Conservation (phyloP, 2,329 filamentous ascomycete species). For the Aspergillus udagawae region DNA sequence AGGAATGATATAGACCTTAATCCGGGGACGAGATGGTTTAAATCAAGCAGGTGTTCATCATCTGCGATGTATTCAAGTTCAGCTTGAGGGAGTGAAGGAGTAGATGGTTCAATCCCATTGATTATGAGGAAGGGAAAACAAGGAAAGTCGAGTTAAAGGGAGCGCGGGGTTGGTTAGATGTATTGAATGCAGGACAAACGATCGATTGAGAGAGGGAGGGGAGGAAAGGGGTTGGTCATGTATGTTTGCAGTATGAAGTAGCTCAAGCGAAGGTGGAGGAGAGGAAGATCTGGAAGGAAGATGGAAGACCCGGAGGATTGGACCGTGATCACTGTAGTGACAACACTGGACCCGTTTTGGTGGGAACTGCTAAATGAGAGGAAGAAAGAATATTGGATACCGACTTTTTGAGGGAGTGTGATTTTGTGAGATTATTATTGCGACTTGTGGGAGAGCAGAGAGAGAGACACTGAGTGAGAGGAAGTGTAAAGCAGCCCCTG, state of each 20-base stretch:
- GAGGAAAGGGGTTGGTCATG: constrained; percentile 26
- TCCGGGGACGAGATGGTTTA: constrained; percentile 17
- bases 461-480: constrained; percentile 12
- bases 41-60: constrained; percentile 27
- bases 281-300: constrained; percentile 25
- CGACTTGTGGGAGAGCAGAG: neutral
- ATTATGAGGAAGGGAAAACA: constrained; percentile 22
- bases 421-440: neutral
- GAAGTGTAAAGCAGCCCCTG: constrained; percentile 25
- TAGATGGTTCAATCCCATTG: constrained; percentile 23
- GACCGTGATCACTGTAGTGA: constrained; percentile 29
- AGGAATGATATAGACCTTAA: constrained; percentile 8
- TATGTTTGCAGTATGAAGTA: constrained; percentile 13
- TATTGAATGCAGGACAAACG: constrained; percentile 8
- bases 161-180: constrained; percentile 5
- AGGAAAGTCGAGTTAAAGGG: constrained; percentile 17
- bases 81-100: constrained; percentile 10
- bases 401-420: constrained; percentile 10
- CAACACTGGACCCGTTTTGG: constrained; percentile 35
- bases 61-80: constrained; percentile 20
- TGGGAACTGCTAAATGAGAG: constrained; percentile 28
- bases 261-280: constrained; percentile 24
- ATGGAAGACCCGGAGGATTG: constrained; percentile 26
- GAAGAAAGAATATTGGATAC: constrained; percentile 12
- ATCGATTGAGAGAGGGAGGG: constrained; percentile 15